Conservation (phyloP, 179 eudicot genomes). For the Spergularia azorica region DNA sequence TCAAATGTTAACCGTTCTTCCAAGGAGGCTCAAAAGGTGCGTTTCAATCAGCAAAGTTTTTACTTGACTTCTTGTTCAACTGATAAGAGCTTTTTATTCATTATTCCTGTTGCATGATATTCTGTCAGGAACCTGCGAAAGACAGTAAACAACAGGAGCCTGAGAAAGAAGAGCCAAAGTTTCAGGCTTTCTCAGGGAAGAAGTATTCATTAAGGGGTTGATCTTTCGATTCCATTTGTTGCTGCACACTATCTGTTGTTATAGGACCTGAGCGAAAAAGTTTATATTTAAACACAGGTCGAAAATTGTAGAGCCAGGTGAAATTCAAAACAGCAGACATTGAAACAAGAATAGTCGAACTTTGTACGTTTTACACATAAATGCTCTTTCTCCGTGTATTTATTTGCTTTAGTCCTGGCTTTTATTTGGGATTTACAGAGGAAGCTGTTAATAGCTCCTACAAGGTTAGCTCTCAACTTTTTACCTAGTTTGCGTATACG, state of each 20-base stretch:
- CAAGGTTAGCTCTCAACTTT: too few species aligned
- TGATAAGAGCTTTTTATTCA: background rate
- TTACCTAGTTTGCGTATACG: too few species aligned
- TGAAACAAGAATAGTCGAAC: background rate
- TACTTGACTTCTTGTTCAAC: background rate
- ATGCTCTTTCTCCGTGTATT: background rate
- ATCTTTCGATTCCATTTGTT: slow-evolving; percentile 6
- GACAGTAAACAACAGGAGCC: slow-evolving; percentile 57
- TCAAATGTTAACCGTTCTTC: slow-evolving; percentile 48
- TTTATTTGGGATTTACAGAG: background rate
- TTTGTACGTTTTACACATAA: background rate
- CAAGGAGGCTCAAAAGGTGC: slow-evolving; percentile 58
- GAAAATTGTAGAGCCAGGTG: slow-evolving; percentile 15
- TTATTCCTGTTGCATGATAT: background rate
- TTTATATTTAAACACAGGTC: slow-evolving; percentile 15
- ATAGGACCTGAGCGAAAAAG: background rate
- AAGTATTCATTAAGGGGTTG: slow-evolving; percentile 78
- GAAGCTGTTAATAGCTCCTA: too few species aligned
- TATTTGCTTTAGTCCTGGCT: background rate
- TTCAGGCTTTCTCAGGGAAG: slow-evolving; percentile 78
- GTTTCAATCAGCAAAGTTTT: background rate
- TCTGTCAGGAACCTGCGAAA: slow-evolving; percentile 53
- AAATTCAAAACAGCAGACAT: background rate
- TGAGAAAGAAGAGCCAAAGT: slow-evolving; percentile 73
- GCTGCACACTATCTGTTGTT: background rate